Evolutionary conservation across 2,329 filamentous ascomycete species (phyloP).

Genomic region (Fragosphaeria purpurea): DNA sequence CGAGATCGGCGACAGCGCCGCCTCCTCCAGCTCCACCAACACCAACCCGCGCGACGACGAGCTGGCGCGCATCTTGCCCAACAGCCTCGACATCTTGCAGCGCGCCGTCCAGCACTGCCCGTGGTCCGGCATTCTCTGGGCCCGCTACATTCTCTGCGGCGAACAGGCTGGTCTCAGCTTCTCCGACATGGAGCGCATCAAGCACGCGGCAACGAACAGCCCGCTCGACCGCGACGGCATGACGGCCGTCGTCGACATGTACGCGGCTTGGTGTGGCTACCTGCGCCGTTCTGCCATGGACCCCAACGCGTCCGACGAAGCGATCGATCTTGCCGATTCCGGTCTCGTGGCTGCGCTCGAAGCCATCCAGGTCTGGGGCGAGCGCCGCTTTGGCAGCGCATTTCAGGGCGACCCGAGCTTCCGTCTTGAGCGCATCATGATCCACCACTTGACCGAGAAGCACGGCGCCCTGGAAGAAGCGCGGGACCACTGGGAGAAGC

Average conservation of each 20-base stretch:
- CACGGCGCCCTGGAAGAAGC: conserved; percentile 69
- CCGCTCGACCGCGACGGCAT: conserved; percentile 79
- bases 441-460: conserved; percentile 82
- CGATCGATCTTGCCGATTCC: conserved; percentile 80
- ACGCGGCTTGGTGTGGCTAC: conserved; percentile 90
- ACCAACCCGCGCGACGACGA: conserved; percentile 20
- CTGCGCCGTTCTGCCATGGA: conserved; percentile 77
- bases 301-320: conserved; percentile 64
- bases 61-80: conserved; percentile 28
- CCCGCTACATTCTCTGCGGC: conserved; percentile 73
- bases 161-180: conserved; percentile 71
- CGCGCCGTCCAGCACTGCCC: conserved; percentile 84
- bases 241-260: conserved; percentile 80
- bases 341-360: conserved; percentile 79
- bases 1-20: conserved; percentile 23
- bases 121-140: conserved; percentile 87
- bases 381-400: conserved; percentile 59
- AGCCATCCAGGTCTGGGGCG: conserved; percentile 71
- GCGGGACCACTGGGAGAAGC: conserved; percentile 63
- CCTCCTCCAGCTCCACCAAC: conserved; percentile 15
- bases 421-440: conserved; percentile 81
- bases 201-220: conserved; percentile 82
- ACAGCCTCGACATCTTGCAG: conserved; percentile 61
- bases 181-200: conserved; percentile 75
- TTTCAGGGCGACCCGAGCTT: conserved; percentile 85